Base-by-base conservation (phyloP, 2,329 filamentous ascomycete species). In the Bisporella sp. region DNA sequence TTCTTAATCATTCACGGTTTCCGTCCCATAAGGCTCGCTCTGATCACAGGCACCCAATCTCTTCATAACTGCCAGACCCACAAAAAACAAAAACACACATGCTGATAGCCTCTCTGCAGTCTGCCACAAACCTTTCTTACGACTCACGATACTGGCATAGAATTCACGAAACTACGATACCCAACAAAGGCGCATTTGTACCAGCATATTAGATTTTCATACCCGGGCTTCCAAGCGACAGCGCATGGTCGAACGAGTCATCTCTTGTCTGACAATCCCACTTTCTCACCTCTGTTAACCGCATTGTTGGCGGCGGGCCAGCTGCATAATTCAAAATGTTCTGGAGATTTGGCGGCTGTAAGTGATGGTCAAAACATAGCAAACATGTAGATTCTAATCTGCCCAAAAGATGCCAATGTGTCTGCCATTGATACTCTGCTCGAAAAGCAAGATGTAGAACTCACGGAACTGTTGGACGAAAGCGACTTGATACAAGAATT, bases 361-460 rank as follows among this genome's bases (percentile, higher is more conserved):
- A 8, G 35, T 37, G 8, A 21, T 21, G 21, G 21, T 21, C 21
- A 21, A 21, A 21, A 21, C 21, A 21, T 21, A 21, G 37, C 6
- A 41, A 41, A 6, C 28, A 41, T 11, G 37, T 41, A 12, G 12
- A n/a, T 21, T 41, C 9, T 21, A 5, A 6, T 11, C 37, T 41
- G n/a, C 37, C 5, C n/a, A 21, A 43, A 11, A 43, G 41, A 97
- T 79, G 89, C 91, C 77, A 95, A 89, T 78, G 87, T 96, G 72
- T 96, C 92, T 64, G 87, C 91, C 66, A 89, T 99, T 71, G 93
- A 97, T 72, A 90, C 85, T 61, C 88, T 99, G 65, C 89, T 99
- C 68, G 93, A 99, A 68, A 96, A 96, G 71, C 84, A 81, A 62
- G 88, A 96, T 71, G 91, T 96, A 67, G 90, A 88, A 47, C 85